Percentiles rank a stretch among this genome's conserved stretches.
Conservation (phyloP, 2,329 filamentous ascomycete species). For the Cercospora brassicicola region DNA sequence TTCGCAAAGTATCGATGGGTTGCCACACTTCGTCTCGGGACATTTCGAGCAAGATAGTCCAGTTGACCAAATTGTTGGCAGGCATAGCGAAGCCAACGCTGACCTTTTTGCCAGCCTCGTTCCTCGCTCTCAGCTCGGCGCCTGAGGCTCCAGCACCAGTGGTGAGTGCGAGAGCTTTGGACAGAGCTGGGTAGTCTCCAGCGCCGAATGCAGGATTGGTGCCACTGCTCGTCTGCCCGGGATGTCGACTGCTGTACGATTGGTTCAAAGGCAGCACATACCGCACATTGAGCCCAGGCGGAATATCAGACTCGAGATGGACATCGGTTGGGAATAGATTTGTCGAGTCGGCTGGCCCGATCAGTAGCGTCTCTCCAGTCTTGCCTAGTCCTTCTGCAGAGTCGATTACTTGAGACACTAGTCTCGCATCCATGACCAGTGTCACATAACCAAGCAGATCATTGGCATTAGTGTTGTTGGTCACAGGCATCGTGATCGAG, state of each 20-base stretch:
- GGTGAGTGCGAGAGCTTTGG: conserved; percentile 55
- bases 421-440: conserved; percentile 66
- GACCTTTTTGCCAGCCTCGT: conserved; percentile 69
- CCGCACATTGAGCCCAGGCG: conserved; percentile 29
- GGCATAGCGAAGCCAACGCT: conserved; percentile 79
- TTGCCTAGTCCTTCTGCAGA: conserved; percentile 69
- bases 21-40: conserved; percentile 70
- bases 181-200: conserved; percentile 61
- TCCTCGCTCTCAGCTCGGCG: conserved; percentile 60
- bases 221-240: conserved; percentile 37
- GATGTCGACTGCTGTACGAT: conserved; percentile 32
- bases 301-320: conserved; percentile 31
- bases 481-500: conserved; percentile 77
- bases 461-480: conserved; percentile 61
- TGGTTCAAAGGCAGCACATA: conserved; percentile 36
- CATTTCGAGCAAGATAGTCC: conserved; percentile 81
- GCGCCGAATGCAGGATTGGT: conserved; percentile 60
- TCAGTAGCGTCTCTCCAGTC: conserved; percentile 68
- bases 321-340: conserved; percentile 54
- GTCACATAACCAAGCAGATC: conserved; percentile 83
- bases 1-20: conserved; percentile 72
- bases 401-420: conserved; percentile 62
- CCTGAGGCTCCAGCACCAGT: conserved; percentile 62
- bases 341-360: conserved; percentile 65
- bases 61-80: conserved; percentile 68